phyloP scores from a whole-genome alignment of 2,329 filamentous ascomycete genomes.

The Harringtonia aguacate region DNA sequence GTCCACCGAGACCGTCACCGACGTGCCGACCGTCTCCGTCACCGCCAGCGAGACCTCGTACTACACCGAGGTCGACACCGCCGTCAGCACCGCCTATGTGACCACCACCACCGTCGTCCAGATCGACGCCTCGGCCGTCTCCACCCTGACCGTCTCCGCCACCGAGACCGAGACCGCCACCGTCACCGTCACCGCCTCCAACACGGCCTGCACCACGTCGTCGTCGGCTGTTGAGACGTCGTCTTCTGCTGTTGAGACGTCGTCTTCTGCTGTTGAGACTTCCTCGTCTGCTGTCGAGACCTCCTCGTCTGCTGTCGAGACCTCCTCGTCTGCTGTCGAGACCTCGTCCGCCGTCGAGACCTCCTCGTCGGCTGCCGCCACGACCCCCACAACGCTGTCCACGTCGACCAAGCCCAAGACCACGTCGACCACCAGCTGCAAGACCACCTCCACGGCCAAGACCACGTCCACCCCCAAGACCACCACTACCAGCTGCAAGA shows the following conservation, averaged over 20 bases:
- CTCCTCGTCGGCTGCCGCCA: no score
- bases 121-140: neutral
- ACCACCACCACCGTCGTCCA: neutral
- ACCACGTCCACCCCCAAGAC: neutral
- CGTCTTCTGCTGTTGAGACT: no score
- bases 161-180: neutral
- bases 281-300: no score
- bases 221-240: no score
- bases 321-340: no score
- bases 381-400: no score
- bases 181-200: neutral
- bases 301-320: no score
- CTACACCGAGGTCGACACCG: no score
- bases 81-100: neutral
- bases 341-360: no score
- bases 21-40: neutral
- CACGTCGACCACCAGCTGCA: neutral
- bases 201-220: no score
- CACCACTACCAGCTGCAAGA: neutral
- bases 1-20: slow-evolving; percentile 4
- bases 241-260: no score
- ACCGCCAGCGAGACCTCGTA: neutral
- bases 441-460: neutral
- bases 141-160: neutral
- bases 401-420: slow-evolving; percentile 1